These are phyloP conservation scores for Cystobasidium sp. DNA, from an alignment of 1,284 basidiomycete genomes.

Conservation along the genomic window DNA sequence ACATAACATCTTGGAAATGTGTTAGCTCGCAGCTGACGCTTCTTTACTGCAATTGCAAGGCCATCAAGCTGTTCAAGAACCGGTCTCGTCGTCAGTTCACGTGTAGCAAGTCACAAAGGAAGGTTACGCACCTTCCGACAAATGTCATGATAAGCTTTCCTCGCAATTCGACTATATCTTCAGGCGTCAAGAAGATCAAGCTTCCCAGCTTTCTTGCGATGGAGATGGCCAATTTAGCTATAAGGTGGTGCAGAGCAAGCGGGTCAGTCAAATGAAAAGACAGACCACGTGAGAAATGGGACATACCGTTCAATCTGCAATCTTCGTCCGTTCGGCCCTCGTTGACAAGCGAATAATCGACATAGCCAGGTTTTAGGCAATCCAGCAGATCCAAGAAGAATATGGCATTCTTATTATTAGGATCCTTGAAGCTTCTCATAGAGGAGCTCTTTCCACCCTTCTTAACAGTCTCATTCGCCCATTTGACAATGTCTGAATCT, in stretches of 20 bases:
- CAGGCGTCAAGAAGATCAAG: constrained; percentile 95
- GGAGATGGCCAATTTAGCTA: constrained; percentile 94
- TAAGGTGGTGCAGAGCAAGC: background rate
- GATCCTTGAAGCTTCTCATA: constrained; percentile 93
- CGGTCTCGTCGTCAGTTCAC: background rate
- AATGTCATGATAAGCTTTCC: constrained; percentile 54
- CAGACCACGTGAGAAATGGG: background rate
- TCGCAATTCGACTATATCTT: constrained; percentile 64
- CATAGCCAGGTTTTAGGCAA: constrained; percentile 87
- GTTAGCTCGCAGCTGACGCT: background rate
- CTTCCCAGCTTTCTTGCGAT: constrained; percentile 92
- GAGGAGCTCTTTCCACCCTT: constrained; percentile 68
- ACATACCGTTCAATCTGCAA: constrained; percentile 83
- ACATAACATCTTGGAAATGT: background rate
- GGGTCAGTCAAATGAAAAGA: background rate
- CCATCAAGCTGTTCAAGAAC: constrained; percentile 34
- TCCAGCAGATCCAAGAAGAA: constrained; percentile 96
- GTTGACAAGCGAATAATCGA: constrained; percentile 84
- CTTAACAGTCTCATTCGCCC: constrained; percentile 91
- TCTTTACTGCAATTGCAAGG: constrained; percentile 30
- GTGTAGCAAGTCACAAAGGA: background rate
- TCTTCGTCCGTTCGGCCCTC: constrained; percentile 78
- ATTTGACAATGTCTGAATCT: constrained; percentile 91
- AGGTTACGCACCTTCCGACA: constrained; percentile 39
- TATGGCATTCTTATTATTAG: constrained; percentile 81